Conservation (phyloP, 2,329 filamentous ascomycete species). For the Nemania bipapillata region DNA sequence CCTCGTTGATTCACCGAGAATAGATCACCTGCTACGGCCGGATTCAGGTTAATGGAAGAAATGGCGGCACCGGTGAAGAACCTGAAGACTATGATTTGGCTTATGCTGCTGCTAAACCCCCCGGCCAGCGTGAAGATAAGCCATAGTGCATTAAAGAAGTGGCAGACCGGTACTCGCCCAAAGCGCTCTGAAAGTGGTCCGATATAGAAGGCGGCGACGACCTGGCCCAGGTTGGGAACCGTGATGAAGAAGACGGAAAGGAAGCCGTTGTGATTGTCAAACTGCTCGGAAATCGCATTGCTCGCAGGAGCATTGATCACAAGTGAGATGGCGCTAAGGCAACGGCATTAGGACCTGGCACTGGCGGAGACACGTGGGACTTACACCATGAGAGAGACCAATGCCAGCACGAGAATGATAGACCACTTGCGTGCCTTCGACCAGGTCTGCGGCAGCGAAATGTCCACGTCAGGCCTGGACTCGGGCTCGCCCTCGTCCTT, state of each 20-base stretch:
- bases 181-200: background rate
- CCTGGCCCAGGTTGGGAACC: background rate
- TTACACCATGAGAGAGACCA: constrained; percentile 1
- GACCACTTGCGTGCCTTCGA: background rate
- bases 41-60: background rate
- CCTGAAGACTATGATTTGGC: background rate
- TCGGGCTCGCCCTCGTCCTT: background rate
- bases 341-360: background rate
- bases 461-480: background rate
- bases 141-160: background rate
- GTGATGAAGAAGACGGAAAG: background rate
- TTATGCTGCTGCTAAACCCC: background rate
- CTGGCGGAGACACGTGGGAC: background rate
- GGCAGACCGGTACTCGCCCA: background rate
- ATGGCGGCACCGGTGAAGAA: background rate
- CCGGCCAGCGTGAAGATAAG: constrained; percentile 1
- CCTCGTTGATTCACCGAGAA: background rate
- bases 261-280: background rate
- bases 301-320: background rate
- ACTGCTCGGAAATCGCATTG: background rate
- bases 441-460: background rate
- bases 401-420: background rate
- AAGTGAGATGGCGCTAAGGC: background rate
- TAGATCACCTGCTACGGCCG: background rate
- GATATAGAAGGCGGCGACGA: background rate